Evolutionary conservation across 768 basidiomycete genomes (phyloP).

Genomic region (Podaxis sp.): DNA sequence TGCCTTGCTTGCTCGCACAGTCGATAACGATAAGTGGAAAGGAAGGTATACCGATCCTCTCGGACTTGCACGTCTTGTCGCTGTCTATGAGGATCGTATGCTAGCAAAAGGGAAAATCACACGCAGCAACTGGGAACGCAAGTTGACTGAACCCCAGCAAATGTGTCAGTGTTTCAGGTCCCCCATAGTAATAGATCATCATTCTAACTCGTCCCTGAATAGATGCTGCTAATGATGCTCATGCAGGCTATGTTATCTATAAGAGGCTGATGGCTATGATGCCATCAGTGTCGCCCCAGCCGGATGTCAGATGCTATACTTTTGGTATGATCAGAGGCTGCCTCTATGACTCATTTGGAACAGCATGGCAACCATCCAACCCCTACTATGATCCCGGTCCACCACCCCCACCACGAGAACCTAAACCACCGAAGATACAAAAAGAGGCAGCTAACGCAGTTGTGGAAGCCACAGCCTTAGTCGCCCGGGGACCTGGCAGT

Average conservation of each 20-base stretch:
- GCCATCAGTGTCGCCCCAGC: constrained; percentile 25
- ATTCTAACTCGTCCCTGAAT: constrained; percentile 6
- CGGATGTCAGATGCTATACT: constrained; percentile 43
- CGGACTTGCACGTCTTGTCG: constrained; percentile 62
- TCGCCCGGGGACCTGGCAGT: background rate
- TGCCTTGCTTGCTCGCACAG: constrained; percentile 61
- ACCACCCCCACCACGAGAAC: constrained; percentile 42
- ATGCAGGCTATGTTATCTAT: constrained; percentile 57
- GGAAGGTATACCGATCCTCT: constrained; percentile 58
- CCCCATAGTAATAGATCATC: background rate
- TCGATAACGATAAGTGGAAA: constrained; percentile 70
- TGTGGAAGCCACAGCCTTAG: background rate
- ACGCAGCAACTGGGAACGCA: constrained; percentile 66
- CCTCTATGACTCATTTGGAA: constrained; percentile 38
- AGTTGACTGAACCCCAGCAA: constrained; percentile 41
- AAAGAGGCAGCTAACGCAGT: background rate
- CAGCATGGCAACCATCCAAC: constrained; percentile 53
- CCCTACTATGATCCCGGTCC: constrained; percentile 73
- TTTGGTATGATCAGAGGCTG: constrained; percentile 50
- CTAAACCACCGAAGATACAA: constrained; percentile 14
- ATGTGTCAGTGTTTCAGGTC: constrained; percentile 48
- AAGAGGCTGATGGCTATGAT: constrained; percentile 41
- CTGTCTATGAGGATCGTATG: constrained; percentile 47
- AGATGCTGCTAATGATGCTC: constrained; percentile 75
- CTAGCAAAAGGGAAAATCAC: constrained; percentile 58